A percentile compares a stretch with the other conserved stretches of the same genome.
Evolutionary conservation across 495 filamentous ascomycete species (phyloP).

Genomic region (Mycothermus thermophilus): DNA sequence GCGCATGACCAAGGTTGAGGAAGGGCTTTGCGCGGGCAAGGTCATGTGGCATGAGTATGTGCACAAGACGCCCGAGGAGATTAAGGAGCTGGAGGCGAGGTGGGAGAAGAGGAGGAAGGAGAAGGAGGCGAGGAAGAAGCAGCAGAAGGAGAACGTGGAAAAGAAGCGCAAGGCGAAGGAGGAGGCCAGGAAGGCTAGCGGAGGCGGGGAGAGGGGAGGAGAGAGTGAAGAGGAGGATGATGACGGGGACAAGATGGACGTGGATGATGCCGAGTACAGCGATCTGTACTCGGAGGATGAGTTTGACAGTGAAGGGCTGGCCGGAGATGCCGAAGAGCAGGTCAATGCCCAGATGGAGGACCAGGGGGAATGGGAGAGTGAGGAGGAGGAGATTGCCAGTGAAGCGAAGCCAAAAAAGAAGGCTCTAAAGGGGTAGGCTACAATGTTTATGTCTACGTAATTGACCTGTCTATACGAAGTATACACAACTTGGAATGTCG

Average conservation of each 20-base stretch:
- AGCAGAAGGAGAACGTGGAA: conserved; percentile 78
- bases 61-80: conserved; percentile 64
- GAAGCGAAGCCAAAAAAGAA: conserved; percentile 10
- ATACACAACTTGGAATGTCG: too few relatives aligned
- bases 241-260: conserved; percentile 47
- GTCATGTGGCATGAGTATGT: conserved; percentile 97
- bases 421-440: conserved; percentile 7
- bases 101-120: conserved; percentile 68
- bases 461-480: not conserved
- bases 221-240: conserved; percentile 47
- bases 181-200: conserved; percentile 34
- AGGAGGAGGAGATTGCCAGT: conserved; percentile 31
- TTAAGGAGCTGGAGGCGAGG: conserved; percentile 58
- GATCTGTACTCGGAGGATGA: conserved; percentile 42
- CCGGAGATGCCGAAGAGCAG: conserved; percentile 47
- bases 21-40: conserved; percentile 79
- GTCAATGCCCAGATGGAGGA: conserved; percentile 40
- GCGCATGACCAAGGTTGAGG: conserved; percentile 89
- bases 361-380: conserved; percentile 39
- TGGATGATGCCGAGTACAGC: conserved; percentile 41
- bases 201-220: conserved; percentile 37
- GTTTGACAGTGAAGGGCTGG: conserved; percentile 39
- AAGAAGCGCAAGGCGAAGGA: conserved; percentile 52
- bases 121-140: conserved; percentile 65
- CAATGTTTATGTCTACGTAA: not conserved